These are phyloP conservation scores for Elongisporangium prolatum DNA, from an alignment of 352 stramenopile species.

Conservation along the genomic window DNA sequence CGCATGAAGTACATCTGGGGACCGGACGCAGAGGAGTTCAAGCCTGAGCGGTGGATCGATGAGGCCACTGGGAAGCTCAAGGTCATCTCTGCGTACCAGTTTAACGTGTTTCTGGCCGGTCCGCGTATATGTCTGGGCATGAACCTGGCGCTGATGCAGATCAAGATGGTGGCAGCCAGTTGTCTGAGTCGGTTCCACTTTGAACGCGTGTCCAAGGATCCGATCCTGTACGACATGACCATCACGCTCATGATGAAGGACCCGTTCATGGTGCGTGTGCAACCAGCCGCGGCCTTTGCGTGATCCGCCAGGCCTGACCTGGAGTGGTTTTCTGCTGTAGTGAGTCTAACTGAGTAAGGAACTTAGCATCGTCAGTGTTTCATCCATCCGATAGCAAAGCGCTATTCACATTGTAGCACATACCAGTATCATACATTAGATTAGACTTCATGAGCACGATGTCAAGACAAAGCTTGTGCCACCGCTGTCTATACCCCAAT, in stretches of 20 bases:
- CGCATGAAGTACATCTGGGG: conserved; percentile 42
- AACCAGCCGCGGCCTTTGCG: neutral
- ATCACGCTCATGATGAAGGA: conserved; percentile 50
- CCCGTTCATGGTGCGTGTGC: conserved; percentile 16
- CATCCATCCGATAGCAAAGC: too few species aligned
- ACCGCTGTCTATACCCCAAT: too few species aligned
- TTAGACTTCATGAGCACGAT: too few species aligned
- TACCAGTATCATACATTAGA: too few species aligned
- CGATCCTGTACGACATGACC: conserved; percentile 56
- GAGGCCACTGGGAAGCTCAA: conserved; percentile 18
- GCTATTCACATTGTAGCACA: too few species aligned
- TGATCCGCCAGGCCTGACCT: too few species aligned
- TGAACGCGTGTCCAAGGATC: conserved; percentile 30
- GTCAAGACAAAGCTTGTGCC: too few species aligned
- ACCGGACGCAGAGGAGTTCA: conserved; percentile 29
- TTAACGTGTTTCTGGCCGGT: conserved; percentile 47
- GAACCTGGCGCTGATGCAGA: conserved; percentile 40
- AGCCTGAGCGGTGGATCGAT: conserved; percentile 44
- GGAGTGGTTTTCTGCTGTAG: too few species aligned
- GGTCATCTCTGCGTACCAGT: conserved; percentile 30
- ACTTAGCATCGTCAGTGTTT: too few species aligned
- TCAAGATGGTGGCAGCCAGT: conserved; percentile 59
- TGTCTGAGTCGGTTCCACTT: conserved; percentile 35
- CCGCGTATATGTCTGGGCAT: conserved; percentile 47
- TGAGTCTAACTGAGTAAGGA: too few species aligned